phyloP scores from a whole-genome alignment of 495 filamentous ascomycete species.

The Aspergillus egyptiacus region DNA sequence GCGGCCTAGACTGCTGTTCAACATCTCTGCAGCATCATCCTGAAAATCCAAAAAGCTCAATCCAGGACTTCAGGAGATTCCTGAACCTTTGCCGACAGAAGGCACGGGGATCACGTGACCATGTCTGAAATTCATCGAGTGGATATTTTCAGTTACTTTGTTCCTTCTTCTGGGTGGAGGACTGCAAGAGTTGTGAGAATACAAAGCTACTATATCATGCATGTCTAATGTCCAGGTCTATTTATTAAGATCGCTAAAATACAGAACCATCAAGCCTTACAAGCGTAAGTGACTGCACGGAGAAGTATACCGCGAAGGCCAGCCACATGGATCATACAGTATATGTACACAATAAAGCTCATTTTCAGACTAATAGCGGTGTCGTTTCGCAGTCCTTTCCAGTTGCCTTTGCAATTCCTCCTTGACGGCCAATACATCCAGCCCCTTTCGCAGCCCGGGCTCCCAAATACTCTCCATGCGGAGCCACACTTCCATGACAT shows the following conservation, averaged over 20 bases:
- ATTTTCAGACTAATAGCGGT: background rate
- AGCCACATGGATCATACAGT: too few relatives aligned
- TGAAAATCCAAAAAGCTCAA: background rate
- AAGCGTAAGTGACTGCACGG: background rate
- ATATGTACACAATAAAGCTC: constrained; percentile 31
- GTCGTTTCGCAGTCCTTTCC: constrained; percentile 5
- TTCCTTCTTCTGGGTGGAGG: too few relatives aligned
- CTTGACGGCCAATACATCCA: constrained; percentile 33
- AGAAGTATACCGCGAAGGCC: background rate
- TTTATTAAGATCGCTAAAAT: constrained; percentile 12
- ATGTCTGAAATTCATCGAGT: too few relatives aligned
- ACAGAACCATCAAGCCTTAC: background rate
- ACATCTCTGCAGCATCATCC: constrained; percentile 26
- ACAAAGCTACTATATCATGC: too few relatives aligned
- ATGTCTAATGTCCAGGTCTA: constrained; percentile 3
- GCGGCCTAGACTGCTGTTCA: constrained; percentile 10
- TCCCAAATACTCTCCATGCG: constrained; percentile 41
- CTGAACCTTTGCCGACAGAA: background rate
- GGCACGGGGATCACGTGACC: constrained; percentile 20
- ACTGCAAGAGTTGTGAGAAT: too few relatives aligned
- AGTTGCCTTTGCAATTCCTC: constrained; percentile 39
- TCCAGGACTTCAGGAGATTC: background rate
- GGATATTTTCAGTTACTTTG: too few relatives aligned
- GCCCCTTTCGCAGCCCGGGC: constrained; percentile 30
- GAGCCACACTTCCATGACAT: constrained; percentile 38